Percentiles rank a stretch among this genome's conserved stretches.
Evolutionary conservation across 768 basidiomycete genomes (phyloP).

Genomic region (Collybia mongolica): DNA sequence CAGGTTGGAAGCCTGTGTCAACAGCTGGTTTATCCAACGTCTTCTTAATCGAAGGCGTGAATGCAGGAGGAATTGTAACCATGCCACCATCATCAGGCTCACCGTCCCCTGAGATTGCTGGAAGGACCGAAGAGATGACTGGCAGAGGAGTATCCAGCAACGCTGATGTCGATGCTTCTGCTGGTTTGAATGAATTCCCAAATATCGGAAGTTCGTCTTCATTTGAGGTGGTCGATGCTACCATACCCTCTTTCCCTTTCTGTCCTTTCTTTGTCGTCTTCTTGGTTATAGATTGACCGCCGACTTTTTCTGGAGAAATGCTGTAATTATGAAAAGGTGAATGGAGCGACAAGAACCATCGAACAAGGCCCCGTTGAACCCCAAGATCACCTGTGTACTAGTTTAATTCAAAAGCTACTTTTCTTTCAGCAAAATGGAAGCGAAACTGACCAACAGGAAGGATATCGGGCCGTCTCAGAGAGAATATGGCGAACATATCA

Average conservation of each 20-base stretch:
- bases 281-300: conserved; percentile 3
- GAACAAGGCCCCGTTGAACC: conserved; percentile 70
- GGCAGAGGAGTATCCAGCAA: background rate
- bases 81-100: conserved; percentile 27
- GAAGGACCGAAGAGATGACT: conserved; percentile 32
- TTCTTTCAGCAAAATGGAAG: background rate
- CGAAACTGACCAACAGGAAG: conserved; percentile 41
- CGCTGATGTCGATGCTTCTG: background rate
- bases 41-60: conserved; percentile 69
- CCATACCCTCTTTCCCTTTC: background rate
- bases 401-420: background rate
- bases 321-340: conserved; percentile 45
- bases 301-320: conserved; percentile 52
- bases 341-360: conserved; percentile 69
- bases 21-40: conserved; percentile 39
- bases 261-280: background rate
- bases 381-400: conserved; percentile 69
- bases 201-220: conserved; percentile 32
- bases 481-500: conserved; percentile 94
- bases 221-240: conserved; percentile 9
- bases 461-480: conserved; percentile 80
- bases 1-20: conserved; percentile 18
- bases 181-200: background rate
- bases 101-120: conserved; percentile 23
- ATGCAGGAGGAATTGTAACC: conserved; percentile 48